Base-by-base conservation (phyloP, 2,329 filamentous ascomycete species). In the Colletotrichum australisinense region DNA sequence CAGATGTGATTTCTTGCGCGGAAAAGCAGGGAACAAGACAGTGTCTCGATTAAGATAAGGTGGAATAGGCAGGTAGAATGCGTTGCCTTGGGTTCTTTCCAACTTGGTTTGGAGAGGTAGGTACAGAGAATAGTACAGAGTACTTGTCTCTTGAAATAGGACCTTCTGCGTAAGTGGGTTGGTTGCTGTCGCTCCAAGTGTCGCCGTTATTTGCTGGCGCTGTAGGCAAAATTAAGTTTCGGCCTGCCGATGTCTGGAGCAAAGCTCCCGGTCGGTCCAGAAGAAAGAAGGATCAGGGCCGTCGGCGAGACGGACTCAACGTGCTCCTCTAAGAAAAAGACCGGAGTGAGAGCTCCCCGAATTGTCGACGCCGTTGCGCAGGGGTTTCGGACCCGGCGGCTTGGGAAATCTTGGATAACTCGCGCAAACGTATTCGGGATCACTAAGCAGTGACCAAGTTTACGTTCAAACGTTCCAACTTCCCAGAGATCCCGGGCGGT, bases 381-480 rank as follows among this genome's bases (percentile, higher is more conserved):
- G 62, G 62, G 63, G 63, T 30, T 67, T 70, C 63, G 63, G 68
- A 67, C 53, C 55, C 24, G 42, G 63, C 68, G 63, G 68, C 46
- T 35, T 7, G 14, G 32, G 49, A 26, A 32, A 28, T 42, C 52
- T 56, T 65, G 32, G 22, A 28, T 52, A 46, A 35, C 63, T 46
- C 56, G 35, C 63, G 52, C 63, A 65, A 57, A 28, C 32, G 46
- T 55, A 32, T 22, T 28, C n/a, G 24, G 9, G 28, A 62, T 49
- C 38, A 49, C 59, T 46, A 62, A 26, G 62, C 16, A 8, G 28
- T 38, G 46, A 19, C 14, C 30, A 52, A 64, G n/a, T n/a, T 38
- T 32, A 35, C 14, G 30, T 5, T 30, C 32, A 22, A 26, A 35
- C 26, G 24, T 38, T 55, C 30, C 62, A 53, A 24, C 62, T 38